Percentiles rank a stretch among this genome's conserved stretches.
Conservation (phyloP, 768 basidiomycete genomes). For the Leccinum incarnatum region DNA sequence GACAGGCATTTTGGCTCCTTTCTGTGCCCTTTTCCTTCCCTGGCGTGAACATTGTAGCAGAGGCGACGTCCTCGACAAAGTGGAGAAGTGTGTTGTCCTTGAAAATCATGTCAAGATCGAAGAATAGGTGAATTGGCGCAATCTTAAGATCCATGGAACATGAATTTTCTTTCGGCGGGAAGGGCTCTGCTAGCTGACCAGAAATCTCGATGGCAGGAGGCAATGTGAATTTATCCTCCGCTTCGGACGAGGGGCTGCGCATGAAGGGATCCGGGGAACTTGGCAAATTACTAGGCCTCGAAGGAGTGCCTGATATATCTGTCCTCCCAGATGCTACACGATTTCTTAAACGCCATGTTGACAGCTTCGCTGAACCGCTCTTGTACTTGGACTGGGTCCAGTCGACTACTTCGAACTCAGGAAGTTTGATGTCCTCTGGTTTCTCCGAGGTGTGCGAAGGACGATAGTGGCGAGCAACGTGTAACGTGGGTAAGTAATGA, state of each 20-base stretch:
- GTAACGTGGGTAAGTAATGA: conserved; percentile 58
- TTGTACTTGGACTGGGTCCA: conserved; percentile 52
- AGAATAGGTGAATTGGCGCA: conserved; percentile 70
- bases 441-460: conserved; percentile 31
- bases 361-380: conserved; percentile 49
- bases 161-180: conserved; percentile 1
- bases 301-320: conserved; percentile 19
- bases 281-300: conserved; percentile 13
- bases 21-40: conserved; percentile 1
- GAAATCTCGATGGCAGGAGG: conserved; percentile 22
- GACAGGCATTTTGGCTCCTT: background rate
- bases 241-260: conserved; percentile 16
- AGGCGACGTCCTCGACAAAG: conserved; percentile 49
- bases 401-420: conserved; percentile 56
- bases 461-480: conserved; percentile 43
- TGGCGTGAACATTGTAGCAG: conserved; percentile 12
- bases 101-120: conserved; percentile 56
- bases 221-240: conserved; percentile 8
- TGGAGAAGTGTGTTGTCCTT: conserved; percentile 37
- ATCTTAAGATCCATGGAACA: conserved; percentile 37
- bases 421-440: conserved; percentile 36
- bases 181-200: conserved; percentile 4
- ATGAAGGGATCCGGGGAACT: conserved; percentile 19
- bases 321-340: conserved; percentile 20
- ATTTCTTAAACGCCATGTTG: conserved; percentile 58